Percentiles rank a stretch among this genome's conserved stretches.
These are phyloP conservation scores for Claviceps cyperi DNA, from an alignment of 2,329 filamentous ascomycete species.

Conservation along the genomic window DNA sequence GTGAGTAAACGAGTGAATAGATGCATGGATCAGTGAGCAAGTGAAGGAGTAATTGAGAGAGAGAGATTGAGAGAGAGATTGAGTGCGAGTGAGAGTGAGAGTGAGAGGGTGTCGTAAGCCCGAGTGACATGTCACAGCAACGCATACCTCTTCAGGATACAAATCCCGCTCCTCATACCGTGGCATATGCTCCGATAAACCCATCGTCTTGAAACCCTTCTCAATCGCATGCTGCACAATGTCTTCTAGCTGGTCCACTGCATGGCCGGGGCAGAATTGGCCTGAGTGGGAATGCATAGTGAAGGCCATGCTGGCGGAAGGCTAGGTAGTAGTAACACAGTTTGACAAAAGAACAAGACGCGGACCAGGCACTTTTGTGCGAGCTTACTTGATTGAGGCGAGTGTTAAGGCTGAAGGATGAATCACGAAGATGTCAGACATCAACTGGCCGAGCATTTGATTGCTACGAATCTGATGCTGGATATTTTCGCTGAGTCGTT, in stretches of 20 bases:
- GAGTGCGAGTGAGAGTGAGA: not conserved
- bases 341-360: too few relatives aligned
- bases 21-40: too few relatives aligned
- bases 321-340: too few relatives aligned
- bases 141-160: conserved; percentile 73
- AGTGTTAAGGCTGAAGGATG: too few relatives aligned
- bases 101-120: not conserved
- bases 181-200: conserved; percentile 91
- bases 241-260: conserved; percentile 70
- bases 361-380: too few relatives aligned
- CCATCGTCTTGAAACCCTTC: conserved; percentile 68
- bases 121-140: not conserved
- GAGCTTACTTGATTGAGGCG: too few relatives aligned
- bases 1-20: too few relatives aligned
- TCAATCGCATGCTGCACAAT: conserved; percentile 67
- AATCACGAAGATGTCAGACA: too few relatives aligned
- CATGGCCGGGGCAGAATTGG: conserved; percentile 88
- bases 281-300: conserved; percentile 97
- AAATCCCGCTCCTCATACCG: conserved; percentile 58
- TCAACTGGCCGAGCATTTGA: too few relatives aligned
- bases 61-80: not conserved
- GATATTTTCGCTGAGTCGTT: not conserved
- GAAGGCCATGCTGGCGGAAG: conserved; percentile 59
- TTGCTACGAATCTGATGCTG: not conserved
- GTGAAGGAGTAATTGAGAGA: not conserved